Base-by-base conservation (phyloP, 176 grass and related monocot genomes). In the Raddia guianensis region DNA sequence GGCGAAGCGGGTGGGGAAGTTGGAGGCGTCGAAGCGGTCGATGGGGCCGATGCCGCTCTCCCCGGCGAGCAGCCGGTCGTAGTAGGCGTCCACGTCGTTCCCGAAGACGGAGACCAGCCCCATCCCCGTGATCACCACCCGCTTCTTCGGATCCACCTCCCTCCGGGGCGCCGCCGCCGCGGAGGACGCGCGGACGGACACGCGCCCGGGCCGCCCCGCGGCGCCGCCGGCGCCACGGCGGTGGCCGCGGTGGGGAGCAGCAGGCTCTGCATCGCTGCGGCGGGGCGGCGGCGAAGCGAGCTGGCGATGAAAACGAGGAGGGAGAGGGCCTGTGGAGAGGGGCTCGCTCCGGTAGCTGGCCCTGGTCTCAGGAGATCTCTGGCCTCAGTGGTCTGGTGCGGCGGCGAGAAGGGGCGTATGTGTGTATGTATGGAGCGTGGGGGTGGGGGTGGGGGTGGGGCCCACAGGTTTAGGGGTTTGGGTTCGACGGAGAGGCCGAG, bases 121-220 rank as follows among this genome's bases (percentile, higher is more conserved):
- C 97, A 91, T 90, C 40, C 97, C 93, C 1, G 97, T 99, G 82
- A 99, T 91, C 52, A 99, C 97, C 60, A 99, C 89, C 77, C 92
- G 59, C 82, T 95, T 99, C 84, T 86, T 98, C 32, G 88, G 95
- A 85, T 98, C 92, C 78, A 81, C 86, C 92, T 98, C 92, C 48
- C 95, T 83, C 52, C 73, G 87, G 0, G 87, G 53, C 21, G 52
- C 63, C n/a, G 82, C 75, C 4, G 76, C 47, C 3, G 50, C 6
- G 6, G 82, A 63, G 1, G 87, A 79, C 16, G 88, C 88, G 33
- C 80, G 85, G 18, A 86, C 75, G 49, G 68, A 54, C 68, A 60
- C 45, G 54, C 62, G 82, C 1, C 4, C 27, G 0, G 66, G 85
- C 16, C 67, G 43, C 12, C 14, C 46, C 33, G 51, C 3, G 59